Evolutionary conservation across 2,329 filamentous ascomycete genomes (phyloP), one percentile per base, ranked within the genome.

Genomic region (Cladosporium sp.): DNA sequence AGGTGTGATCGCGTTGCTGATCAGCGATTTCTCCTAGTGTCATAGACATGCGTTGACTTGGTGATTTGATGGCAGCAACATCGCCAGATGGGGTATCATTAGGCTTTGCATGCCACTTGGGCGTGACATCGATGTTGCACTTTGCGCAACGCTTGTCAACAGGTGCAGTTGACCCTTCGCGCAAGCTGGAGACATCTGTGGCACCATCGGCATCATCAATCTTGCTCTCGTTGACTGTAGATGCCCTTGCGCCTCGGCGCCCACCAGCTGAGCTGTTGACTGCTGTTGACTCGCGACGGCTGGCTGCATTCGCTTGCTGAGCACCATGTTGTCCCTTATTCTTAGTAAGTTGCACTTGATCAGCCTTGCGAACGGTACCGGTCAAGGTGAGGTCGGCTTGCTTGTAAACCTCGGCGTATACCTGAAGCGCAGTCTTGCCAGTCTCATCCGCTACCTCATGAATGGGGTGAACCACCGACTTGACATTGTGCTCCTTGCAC

Each of bases 361-460:
- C 93, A 18, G 93, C 92, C 69, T 95, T 96, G 49, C 93, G 85
- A 18, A 93, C 88, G 15, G 92, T 96, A 22, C 93, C 93, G 2
- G 91, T 96, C 59, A 96, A 73, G 2, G 87, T 82, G 35, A 92
- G 78, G 65, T 98, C 93, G 7, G 93, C 92, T 69, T 97, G 92
- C 69, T 98, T 98, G 74, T 89, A 96, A 51, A 85, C 90, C 58
- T 85, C 85, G 38, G 86, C 88, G 65, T 87, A 98, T 20, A 95
- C 76, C 66, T 96, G 90, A 43, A 98, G 72, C 8, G 88, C 89
- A 59, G 84, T 94, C 47, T 83, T 70, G n/a, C 83, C 83, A n/a
- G 76, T 75, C 16, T 85, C 82, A 49, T 85, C 82, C 9, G 86
- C 83, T 18, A 80, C 66, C 57, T 96, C 90, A 55, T 87, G 79